A percentile compares a stretch with the other conserved stretches of the same genome.
These are phyloP conservation scores for Phialophora chinensis DNA, from an alignment of 2,329 filamentous ascomycete species.

Conservation along the genomic window DNA sequence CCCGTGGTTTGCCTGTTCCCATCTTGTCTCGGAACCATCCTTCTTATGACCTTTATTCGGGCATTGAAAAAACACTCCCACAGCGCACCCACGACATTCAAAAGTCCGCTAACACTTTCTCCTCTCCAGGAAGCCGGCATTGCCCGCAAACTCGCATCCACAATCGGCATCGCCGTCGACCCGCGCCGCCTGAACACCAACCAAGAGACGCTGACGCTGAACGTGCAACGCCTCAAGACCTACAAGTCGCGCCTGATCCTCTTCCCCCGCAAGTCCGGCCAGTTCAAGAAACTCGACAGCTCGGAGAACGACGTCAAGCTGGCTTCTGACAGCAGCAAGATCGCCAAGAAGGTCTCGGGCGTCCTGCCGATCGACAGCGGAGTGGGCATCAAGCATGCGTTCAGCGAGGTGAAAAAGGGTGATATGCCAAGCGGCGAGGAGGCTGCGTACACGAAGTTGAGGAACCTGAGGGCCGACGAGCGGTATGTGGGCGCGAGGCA, in stretches of 20 bases:
- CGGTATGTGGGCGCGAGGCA: slow-evolving; percentile 82
- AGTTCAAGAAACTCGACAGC: slow-evolving; percentile 91
- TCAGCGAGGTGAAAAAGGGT: slow-evolving; percentile 80
- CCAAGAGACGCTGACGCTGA: slow-evolving; percentile 90
- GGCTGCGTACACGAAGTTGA: slow-evolving; percentile 85
- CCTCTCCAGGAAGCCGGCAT: slow-evolving; percentile 82
- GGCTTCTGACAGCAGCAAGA: slow-evolving; percentile 60
- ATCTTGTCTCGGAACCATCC: background rate
- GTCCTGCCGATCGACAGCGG: slow-evolving; percentile 75
- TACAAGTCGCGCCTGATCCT: slow-evolving; percentile 96
- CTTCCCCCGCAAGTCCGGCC: slow-evolving; percentile 93
- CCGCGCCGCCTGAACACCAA: slow-evolving; percentile 95
- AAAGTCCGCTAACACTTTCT: background rate
- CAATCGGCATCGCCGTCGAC: slow-evolving; percentile 97
- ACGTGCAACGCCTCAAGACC: slow-evolving; percentile 96
- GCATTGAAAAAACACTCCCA: background rate
- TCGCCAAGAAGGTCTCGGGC: slow-evolving; percentile 60
- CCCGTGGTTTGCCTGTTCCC: background rate
- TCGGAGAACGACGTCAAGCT: slow-evolving; percentile 81
- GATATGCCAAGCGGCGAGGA: slow-evolving; percentile 80
- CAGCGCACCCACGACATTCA: background rate
- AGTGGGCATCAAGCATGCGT: slow-evolving; percentile 57
- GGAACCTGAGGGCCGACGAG: slow-evolving; percentile 81
- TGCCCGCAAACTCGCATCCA: slow-evolving; percentile 89
- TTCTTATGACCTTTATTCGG: background rate